These are phyloP conservation scores for Lepidium sativum DNA, from an alignment of 345 rosid genomes.

Conservation along the genomic window DNA sequence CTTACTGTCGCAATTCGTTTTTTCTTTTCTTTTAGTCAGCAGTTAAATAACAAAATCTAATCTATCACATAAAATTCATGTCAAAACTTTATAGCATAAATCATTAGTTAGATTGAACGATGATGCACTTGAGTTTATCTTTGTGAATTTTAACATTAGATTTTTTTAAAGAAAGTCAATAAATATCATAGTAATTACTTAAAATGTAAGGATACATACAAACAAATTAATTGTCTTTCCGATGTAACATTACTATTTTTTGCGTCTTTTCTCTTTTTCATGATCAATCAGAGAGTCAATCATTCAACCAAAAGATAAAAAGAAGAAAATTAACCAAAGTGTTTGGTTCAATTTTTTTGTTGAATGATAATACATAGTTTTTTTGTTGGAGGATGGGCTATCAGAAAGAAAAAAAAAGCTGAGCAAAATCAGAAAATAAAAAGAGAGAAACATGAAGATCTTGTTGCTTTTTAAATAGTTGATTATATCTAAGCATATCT, in stretches of 20 bases:
- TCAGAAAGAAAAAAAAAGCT: background rate
- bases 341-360: background rate
- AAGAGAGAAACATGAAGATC: slow-evolving; percentile 20
- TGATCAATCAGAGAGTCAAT: background rate
- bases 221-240: background rate
- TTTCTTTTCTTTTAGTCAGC: too few relatives aligned
- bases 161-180: background rate
- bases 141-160: background rate
- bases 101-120: too few relatives aligned
- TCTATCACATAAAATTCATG: too few relatives aligned
- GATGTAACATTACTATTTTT: background rate
- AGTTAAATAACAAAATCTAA: too few relatives aligned
- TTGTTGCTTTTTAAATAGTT: slow-evolving; percentile 9
- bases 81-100: too few relatives aligned
- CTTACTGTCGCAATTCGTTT: too few relatives aligned
- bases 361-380: background rate
- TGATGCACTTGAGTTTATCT: too few relatives aligned
- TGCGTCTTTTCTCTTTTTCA: background rate
- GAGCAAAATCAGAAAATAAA: background rate
- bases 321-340: background rate
- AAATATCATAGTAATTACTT: slow-evolving; percentile 1
- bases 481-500: slow-evolving; percentile 16
- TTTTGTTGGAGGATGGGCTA: slow-evolving; percentile 15
- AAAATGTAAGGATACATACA: background rate
- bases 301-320: background rate